Evolutionary conservation across 345 rosid species (phyloP), one percentile per base, ranked within the genome.

Genomic region (Salix dunnii): DNA sequence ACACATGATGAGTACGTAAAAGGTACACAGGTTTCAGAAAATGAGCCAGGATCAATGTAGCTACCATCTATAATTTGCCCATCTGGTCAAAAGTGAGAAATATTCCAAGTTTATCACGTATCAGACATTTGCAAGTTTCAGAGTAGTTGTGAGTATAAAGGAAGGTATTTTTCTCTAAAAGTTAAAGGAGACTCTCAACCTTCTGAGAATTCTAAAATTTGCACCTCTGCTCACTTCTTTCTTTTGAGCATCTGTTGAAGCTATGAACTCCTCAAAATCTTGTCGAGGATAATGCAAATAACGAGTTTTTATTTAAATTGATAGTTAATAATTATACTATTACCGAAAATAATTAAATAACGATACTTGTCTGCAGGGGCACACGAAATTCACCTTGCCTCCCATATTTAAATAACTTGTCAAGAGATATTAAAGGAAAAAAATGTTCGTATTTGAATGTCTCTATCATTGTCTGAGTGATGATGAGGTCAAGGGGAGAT

Each of bases 401-500:
- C n/a, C n/a, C n/a, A n/a, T n/a, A n/a, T n/a, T n/a, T 53, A 53
- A 53, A 53, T 7, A 53, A 7, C 25, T 21, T 21, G 23, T 6
- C 21, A 20, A 30, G 6, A 27, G 42, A 30, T 12, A 1, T 38
- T 0, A 67, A 30, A 49, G n/a, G n/a, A 31, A 21, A 27, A 49
- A 5, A 49, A 12, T 25, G 6, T 2, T 16, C 43, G 17, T 8
- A 48, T 30, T 20, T 17, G 64, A 51, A 49, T 27, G 14, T 28
- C 74, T 14, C 21, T 70, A 7, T 33, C 18, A 12, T 55, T 25
- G 4, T 70, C 16, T 66, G 77, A 74, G 80, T 78, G 81, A 80
- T 77, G 79, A 80, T 80, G 84, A 83, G 84, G 85, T 84, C 82
- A 86, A 73, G 73, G 70, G 68, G 63, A 73, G 53, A 86, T 86